Evolutionary conservation across 176 grass and related monocot genomes (phyloP).

Genomic region (Rhynchospora breviuscula): DNA sequence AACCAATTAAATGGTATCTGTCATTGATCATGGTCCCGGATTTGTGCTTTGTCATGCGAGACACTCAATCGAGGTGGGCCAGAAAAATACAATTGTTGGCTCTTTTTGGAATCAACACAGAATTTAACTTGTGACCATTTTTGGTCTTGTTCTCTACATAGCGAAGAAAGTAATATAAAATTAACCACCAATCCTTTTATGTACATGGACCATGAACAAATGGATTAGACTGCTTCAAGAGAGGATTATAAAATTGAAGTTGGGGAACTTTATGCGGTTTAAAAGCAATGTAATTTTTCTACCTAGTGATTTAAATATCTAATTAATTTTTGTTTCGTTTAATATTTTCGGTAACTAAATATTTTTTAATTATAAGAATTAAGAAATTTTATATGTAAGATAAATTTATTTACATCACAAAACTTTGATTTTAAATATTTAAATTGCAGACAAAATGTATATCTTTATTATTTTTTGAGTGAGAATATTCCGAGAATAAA

Average conservation of each 20-base stretch:
- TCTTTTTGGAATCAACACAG: background rate
- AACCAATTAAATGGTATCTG: background rate
- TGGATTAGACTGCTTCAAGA: background rate
- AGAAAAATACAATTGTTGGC: slow-evolving; percentile 2
- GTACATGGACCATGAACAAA: background rate
- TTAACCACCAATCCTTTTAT: background rate
- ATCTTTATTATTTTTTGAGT: background rate
- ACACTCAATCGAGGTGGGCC: background rate
- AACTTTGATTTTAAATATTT: too few relatives aligned
- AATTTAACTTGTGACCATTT: background rate
- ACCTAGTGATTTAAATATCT: too few relatives aligned
- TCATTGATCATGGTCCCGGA: background rate
- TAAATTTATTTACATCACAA: too few relatives aligned
- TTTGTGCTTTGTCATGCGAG: slow-evolving; percentile 12
- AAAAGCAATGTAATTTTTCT: background rate
- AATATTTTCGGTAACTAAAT: background rate
- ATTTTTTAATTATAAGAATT: background rate
- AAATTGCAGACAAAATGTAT: background rate
- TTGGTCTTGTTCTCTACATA: background rate
- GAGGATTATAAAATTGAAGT: background rate
- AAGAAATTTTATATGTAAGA: too few relatives aligned
- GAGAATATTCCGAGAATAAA: background rate
- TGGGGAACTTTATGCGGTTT: background rate
- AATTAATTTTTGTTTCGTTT: too few relatives aligned
- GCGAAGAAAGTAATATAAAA: background rate